phyloP scores from a whole-genome alignment of 768 basidiomycete species.

The Mycena polygramma region DNA sequence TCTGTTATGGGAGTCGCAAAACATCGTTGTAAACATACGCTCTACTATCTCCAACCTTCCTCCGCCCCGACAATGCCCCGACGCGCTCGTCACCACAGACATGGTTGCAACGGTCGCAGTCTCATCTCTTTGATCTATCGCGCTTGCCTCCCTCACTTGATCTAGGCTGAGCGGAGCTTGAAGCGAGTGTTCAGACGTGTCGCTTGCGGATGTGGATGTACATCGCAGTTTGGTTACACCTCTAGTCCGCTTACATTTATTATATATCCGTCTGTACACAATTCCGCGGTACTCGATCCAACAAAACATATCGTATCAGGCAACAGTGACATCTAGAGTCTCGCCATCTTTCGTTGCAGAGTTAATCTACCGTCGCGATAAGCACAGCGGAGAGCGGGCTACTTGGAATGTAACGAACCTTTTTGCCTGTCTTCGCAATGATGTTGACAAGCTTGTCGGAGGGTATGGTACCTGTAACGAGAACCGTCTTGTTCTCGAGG shows the following conservation, averaged over 20 bases:
- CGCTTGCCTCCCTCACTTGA: not conserved
- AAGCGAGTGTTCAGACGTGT: not conserved
- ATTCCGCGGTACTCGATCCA: slow-evolving; percentile 9
- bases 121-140: not conserved
- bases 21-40: not conserved
- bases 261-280: slow-evolving; percentile 3
- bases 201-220: not conserved
- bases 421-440: slow-evolving; percentile 94
- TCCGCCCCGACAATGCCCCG: slow-evolving; percentile 2
- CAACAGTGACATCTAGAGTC: slow-evolving; percentile 48
- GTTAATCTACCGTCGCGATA: slow-evolving; percentile 45
- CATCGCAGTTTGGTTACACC: not conserved
- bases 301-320: slow-evolving; percentile 5
- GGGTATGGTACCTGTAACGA: slow-evolving; percentile 69
- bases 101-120: not conserved
- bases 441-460: slow-evolving; percentile 77
- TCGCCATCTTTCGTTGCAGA: slow-evolving; percentile 53
- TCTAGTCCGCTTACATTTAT: slow-evolving; percentile 11
- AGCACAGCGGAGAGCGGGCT: not conserved
- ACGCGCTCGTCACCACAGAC: not conserved
- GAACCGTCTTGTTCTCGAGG: slow-evolving; percentile 79
- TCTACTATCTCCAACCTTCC: slow-evolving; percentile 3
- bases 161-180: not conserved
- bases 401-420: slow-evolving; percentile 61
- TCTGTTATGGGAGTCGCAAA: not conserved